These are phyloP conservation scores for Scedosporium boydii DNA, from an alignment of 2,329 filamentous ascomycete genomes.

Conservation along the genomic window DNA sequence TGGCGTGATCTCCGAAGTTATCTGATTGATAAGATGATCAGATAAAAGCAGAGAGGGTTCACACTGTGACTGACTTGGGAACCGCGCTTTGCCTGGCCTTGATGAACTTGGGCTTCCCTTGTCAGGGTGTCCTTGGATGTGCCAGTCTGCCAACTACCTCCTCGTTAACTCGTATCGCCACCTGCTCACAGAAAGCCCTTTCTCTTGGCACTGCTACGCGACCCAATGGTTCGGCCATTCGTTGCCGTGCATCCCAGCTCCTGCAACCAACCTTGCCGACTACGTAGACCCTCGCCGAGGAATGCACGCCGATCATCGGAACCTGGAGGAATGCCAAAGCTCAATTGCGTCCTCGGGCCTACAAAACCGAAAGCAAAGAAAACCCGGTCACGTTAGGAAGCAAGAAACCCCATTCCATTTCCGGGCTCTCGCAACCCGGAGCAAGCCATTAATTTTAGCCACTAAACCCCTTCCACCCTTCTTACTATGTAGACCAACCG, in stretches of 20 bases:
- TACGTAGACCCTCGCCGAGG: neutral
- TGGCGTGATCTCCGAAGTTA: neutral
- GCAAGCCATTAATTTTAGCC: neutral
- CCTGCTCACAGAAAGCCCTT: too few relatives aligned
- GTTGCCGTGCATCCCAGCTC: too few relatives aligned
- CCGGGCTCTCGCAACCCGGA: neutral
- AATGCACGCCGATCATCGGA: neutral
- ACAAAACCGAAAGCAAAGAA: neutral
- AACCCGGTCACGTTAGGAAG: neutral
- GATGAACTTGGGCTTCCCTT: neutral
- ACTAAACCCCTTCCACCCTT: too few relatives aligned
- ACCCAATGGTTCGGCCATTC: too few relatives aligned
- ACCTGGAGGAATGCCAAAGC: too few relatives aligned
- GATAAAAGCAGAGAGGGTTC: neutral
- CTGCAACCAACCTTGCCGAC: neutral
- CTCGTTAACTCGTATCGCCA: too few relatives aligned
- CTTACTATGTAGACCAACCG: too few relatives aligned
- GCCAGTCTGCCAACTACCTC: too few relatives aligned
- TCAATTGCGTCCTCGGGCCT: too few relatives aligned
- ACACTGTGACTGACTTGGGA: neutral
- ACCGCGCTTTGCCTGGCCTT: too few relatives aligned
- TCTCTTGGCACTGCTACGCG: too few relatives aligned
- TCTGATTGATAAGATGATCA: conserved; percentile 1
- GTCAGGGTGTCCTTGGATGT: too few relatives aligned
- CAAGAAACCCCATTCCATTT: neutral